A percentile compares a stretch with the other conserved stretches of the same genome.
Conservation (phyloP, 73 alveolate genomes). For the Breviolum minutum region DNA sequence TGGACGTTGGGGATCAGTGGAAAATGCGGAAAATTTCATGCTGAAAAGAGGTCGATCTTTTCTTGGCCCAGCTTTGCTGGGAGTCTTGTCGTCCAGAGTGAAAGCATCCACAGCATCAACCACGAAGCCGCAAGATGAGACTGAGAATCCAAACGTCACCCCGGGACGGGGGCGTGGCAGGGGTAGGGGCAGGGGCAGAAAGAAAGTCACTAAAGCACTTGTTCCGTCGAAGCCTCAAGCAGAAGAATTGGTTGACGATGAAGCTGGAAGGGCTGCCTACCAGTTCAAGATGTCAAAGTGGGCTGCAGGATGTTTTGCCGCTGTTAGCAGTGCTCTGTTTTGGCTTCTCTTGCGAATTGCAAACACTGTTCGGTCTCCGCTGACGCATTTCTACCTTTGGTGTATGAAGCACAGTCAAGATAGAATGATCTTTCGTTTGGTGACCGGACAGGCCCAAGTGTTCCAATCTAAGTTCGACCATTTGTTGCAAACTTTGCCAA, state of each 20-base stretch:
- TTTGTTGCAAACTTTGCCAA: neutral
- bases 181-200: neutral
- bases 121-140: neutral
- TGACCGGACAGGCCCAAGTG: neutral
- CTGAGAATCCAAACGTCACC: neutral
- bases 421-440: neutral
- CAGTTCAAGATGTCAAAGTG: constrained; percentile 3
- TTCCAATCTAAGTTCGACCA: neutral
- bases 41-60: neutral
- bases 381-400: constrained; percentile 12
- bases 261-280: neutral
- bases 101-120: neutral
- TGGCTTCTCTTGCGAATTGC: neutral
- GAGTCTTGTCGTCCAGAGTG: neutral
- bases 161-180: neutral
- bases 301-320: neutral
- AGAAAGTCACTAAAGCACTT: neutral
- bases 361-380: neutral
- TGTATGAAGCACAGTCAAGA: neutral
- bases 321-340: neutral
- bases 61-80: constrained; percentile 16
- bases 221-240: neutral
- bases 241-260: neutral
- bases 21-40: neutral
- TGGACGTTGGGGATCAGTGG: constrained; percentile 43